Percentiles rank a stretch among this genome's conserved stretches.
Evolutionary conservation across 73 alveolate species (phyloP).

Genomic region (Paramecium caudatum): DNA sequence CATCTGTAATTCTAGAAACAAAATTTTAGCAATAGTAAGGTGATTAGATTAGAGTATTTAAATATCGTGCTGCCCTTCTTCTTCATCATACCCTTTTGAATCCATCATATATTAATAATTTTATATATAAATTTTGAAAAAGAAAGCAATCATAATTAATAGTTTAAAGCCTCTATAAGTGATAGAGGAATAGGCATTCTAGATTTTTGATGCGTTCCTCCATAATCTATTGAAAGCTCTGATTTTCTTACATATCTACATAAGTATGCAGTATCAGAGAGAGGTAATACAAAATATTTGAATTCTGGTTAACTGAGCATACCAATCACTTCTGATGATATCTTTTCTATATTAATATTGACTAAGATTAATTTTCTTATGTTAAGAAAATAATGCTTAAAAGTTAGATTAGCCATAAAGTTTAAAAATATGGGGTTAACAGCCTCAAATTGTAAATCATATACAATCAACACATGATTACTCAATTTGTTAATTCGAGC

Average conservation of each 20-base stretch:
- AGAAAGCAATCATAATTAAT: background rate
- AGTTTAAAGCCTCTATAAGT: background rate
- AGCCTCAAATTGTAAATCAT: background rate
- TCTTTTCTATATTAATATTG: constrained; percentile 23
- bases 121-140: background rate
- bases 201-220: constrained; percentile 23
- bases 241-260: constrained; percentile 15
- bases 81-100: constrained; percentile 42
- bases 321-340: constrained; percentile 12
- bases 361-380: constrained; percentile 23
- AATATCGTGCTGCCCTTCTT: no score
- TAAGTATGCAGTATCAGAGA: constrained; percentile 6
- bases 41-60: no score
- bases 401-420: constrained; percentile 11
- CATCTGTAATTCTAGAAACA: constrained; percentile 33
- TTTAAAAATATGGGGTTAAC: background rate
- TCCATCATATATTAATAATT: background rate
- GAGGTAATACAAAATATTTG: background rate
- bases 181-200: constrained; percentile 20
- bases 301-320: background rate
- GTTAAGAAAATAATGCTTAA: constrained; percentile 25
- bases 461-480: constrained; percentile 34
- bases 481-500: constrained; percentile 1
- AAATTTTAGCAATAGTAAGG: no score
- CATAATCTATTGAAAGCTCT: constrained; percentile 29